phyloP scores from a whole-genome alignment of 2,329 filamentous ascomycete species.

The Periconia sp. region DNA sequence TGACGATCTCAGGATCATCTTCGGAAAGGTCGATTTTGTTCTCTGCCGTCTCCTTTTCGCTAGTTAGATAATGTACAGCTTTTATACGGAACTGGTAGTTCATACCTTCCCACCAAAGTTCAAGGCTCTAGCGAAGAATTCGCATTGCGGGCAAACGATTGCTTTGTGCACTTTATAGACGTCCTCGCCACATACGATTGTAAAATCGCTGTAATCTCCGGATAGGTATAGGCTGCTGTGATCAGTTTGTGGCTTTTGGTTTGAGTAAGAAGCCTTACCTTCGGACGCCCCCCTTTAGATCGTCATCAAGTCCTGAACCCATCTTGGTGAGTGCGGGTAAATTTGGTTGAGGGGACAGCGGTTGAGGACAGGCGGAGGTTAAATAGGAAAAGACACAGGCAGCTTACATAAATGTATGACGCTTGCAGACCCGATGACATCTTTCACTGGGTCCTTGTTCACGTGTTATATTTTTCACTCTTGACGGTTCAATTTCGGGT shows the following conservation, averaged over 20 bases:
- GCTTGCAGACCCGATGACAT: too few species aligned
- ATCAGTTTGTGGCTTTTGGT: neutral
- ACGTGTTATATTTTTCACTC: too few species aligned
- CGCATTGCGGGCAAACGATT: constrained; percentile 1
- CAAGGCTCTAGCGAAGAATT: neutral
- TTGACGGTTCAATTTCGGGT: too few species aligned
- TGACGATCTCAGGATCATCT: constrained; percentile 7
- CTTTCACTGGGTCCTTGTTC: too few species aligned
- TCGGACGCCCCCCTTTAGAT: neutral
- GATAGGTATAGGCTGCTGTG: neutral
- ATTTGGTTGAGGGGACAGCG: too few species aligned
- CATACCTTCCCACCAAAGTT: constrained; percentile 2
- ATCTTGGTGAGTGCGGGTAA: too few species aligned
- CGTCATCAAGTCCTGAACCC: neutral
- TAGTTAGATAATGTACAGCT: neutral
- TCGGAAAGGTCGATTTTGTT: constrained; percentile 2
- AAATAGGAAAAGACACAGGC: too few species aligned
- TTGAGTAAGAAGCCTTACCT: neutral
- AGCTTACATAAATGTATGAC: too few species aligned
- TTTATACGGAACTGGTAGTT: neutral
- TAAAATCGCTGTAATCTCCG: constrained; percentile 8
- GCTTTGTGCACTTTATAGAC: neutral
- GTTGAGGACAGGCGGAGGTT: too few species aligned
- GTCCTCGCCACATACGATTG: constrained; percentile 6
- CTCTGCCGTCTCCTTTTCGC: constrained; percentile 4